phyloP scores from a whole-genome alignment of 129 eudicot genomes.

The Saussurea involucrata region DNA sequence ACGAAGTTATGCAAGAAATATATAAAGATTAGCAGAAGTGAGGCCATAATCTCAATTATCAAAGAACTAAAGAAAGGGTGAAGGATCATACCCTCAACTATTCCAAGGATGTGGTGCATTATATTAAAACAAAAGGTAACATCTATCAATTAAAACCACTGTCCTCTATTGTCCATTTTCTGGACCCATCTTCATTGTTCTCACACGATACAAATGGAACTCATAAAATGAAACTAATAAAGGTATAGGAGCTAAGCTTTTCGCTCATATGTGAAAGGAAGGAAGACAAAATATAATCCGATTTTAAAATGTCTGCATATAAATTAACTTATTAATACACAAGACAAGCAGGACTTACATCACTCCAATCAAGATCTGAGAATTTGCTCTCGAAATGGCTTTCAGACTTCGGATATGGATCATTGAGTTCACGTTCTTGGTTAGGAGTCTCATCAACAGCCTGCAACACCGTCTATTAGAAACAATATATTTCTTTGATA shows the following conservation, averaged over 20 bases:
- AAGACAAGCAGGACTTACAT: slow-evolving; percentile 17
- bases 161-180: neutral
- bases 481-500: slow-evolving; percentile 5
- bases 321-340: neutral
- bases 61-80: no score
- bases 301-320: neutral
- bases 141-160: neutral
- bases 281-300: neutral
- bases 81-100: no score
- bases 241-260: neutral
- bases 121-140: neutral
- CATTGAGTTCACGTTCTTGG: slow-evolving; percentile 6
- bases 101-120: neutral
- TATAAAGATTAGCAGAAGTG: neutral
- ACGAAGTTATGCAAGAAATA: neutral
- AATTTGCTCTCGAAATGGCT: neutral
- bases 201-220: neutral
- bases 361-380: slow-evolving; percentile 22
- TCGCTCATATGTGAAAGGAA: neutral
- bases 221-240: neutral
- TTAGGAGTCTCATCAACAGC: slow-evolving; percentile 9
- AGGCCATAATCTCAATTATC: neutral
- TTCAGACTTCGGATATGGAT: neutral
- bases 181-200: neutral
- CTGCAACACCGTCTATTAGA: slow-evolving; percentile 20